Conservation (phyloP, 75 land plant species). For the Chamaecyparis obtusa region DNA sequence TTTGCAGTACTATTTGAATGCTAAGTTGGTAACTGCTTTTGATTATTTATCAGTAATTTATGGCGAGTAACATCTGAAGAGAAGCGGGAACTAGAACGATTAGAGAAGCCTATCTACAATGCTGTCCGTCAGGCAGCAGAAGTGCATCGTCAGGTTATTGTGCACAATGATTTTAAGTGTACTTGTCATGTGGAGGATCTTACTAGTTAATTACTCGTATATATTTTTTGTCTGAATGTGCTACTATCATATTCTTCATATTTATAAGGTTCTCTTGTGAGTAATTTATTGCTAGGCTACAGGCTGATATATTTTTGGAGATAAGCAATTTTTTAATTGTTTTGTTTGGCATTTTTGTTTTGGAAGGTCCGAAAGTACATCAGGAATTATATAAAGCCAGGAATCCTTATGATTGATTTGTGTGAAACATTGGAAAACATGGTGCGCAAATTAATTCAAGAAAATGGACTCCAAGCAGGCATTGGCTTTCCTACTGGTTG, state of each 20-base stretch:
- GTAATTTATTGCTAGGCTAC: background rate
- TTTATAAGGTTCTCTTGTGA: constrained; percentile 2
- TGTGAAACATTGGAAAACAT: constrained; percentile 98
- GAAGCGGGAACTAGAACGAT: constrained; percentile 89
- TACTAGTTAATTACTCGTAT: background rate
- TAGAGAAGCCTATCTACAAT: constrained; percentile 93
- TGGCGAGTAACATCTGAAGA: constrained; percentile 98
- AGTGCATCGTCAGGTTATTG: constrained; percentile 92
- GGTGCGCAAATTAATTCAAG: constrained; percentile 86
- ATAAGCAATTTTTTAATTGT: background rate
- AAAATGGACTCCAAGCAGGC: constrained; percentile 95
- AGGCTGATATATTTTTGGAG: background rate
- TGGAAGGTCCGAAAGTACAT: constrained; percentile 91
- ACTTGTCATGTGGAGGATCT: background rate
- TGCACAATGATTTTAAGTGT: background rate
- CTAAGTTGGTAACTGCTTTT: background rate
- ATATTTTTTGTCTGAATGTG: background rate
- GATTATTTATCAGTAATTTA: constrained; percentile 54
- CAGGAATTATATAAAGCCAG: constrained; percentile 81
- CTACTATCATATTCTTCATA: background rate
- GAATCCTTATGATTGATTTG: constrained; percentile 83
- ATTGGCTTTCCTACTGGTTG: constrained; percentile 99
- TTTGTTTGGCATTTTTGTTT: background rate
- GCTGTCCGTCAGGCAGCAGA: constrained; percentile 93
- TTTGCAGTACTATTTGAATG: background rate